Evolutionary conservation across 768 basidiomycete species (phyloP), one percentile per base, ranked within the genome.

Genomic region (Lentinus tigrinus): DNA sequence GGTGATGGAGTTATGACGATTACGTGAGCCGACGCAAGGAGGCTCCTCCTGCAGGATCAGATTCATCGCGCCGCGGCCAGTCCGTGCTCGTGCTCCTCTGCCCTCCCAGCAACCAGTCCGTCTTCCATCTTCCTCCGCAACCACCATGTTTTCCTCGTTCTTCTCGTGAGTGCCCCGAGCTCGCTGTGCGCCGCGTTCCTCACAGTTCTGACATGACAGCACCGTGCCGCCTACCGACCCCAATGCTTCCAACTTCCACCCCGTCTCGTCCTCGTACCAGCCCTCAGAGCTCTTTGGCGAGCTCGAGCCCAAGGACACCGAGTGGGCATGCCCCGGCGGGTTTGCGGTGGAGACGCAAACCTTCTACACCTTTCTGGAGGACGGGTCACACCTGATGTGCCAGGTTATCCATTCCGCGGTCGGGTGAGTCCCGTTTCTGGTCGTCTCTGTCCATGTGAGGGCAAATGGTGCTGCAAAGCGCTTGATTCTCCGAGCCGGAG

Each of bases 271-370:
- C n/a, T 77, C 74, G 37, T 74, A 78, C 65, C 71, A 79, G 43
- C 75, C 78, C 13, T 76, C 79, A 7, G 83, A 91, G 63, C 73
- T 88, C 47, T 86, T 84, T 61, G 93, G 92, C n/a, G 82, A 85
- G 64, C 85, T 96, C 55, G 83, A 84, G 63, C 74, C 81, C 19
- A 81, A 80, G 65, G 94, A 96, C 72, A 82, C 83, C 31, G 87
- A 91, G 69, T 96, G 93, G 94, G 69, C 83, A 28, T 93, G 91
- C 71, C 77, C 85, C 0, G 73, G 85, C 48, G 93, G 95, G 1
- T 96, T 98, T 71, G 81, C 84, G 24, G 89, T 94, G 0, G 97
- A 98, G 72, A 97, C 96, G 0, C 93, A 97, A 70, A 80, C 71
- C 0, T 98, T 88, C 75, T 99, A 99, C 73, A 77, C 87, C 44